Evolutionary conservation across 1,139 yeast species (phyloP).

Genomic region (Diutina mesorugosa): DNA sequence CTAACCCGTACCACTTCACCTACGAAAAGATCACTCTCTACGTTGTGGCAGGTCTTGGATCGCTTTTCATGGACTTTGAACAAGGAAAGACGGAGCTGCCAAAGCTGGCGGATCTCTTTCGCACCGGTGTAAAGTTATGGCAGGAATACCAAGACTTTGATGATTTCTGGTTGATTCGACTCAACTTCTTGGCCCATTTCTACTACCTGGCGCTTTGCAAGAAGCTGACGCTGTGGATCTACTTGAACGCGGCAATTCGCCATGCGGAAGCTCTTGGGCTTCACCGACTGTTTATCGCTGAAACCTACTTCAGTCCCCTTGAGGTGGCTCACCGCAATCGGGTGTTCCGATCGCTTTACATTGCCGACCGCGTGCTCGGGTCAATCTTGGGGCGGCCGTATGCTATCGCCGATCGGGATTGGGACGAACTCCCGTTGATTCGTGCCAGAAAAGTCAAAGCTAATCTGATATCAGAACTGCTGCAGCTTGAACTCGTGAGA

Average conservation of each 20-base stretch:
- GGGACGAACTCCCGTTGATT: not conserved
- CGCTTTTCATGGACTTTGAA: conserved; percentile 1
- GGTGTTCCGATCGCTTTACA: not conserved
- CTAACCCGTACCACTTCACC: not conserved
- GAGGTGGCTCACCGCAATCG: not conserved
- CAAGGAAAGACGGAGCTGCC: not conserved
- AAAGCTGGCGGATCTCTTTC: not conserved
- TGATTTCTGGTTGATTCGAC: conserved; percentile 1
- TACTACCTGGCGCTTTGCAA: conserved; percentile 2
- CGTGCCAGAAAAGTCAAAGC: not conserved
- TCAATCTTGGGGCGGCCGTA: conserved; percentile 1
- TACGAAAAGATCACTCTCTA: not conserved
- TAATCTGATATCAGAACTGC: not conserved
- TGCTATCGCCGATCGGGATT: not conserved
- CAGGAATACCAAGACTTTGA: not conserved
- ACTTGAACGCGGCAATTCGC: not conserved
- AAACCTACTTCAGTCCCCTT: not conserved
- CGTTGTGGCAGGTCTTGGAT: not conserved
- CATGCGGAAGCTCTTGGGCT: conserved; percentile 2
- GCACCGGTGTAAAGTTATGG: not conserved
- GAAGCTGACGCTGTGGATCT: conserved; percentile 3
- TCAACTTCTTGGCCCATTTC: conserved; percentile 1
- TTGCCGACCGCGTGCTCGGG: not conserved
- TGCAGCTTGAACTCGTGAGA: not conserved
- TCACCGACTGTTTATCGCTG: not conserved